Conservation (phyloP, 2,329 filamentous ascomycete species). For the Paraphoma sp. region DNA sequence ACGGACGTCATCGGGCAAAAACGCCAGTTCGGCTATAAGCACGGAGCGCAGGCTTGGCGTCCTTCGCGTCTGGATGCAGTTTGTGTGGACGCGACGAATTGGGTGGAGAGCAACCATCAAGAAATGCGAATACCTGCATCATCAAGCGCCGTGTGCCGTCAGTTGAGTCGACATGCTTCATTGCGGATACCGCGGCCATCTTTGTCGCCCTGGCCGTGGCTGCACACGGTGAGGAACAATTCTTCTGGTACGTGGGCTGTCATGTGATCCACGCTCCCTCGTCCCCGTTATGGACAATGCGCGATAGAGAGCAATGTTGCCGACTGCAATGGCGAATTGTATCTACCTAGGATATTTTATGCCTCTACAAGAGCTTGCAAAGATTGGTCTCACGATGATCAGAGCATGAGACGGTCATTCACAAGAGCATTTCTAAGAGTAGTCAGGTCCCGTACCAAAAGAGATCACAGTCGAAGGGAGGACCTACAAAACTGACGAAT, state of each 20-base stretch:
- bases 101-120: conserved; percentile 8
- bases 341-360: not conserved
- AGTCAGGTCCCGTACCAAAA: conserved; percentile 16
- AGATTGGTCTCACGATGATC: not conserved
- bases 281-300: too few relatives aligned
- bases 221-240: conserved; percentile 29
- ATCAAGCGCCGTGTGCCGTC: conserved; percentile 30
- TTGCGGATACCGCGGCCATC: conserved; percentile 12
- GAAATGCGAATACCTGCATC: conserved; percentile 32
- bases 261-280: conserved; percentile 32
- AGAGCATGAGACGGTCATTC: not conserved
- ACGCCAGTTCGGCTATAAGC: conserved; percentile 22
- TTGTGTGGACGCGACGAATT: conserved; percentile 17
- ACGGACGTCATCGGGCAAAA: conserved; percentile 35
- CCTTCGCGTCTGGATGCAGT: conserved; percentile 14
- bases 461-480: conserved; percentile 67
- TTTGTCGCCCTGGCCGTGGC: conserved; percentile 18
- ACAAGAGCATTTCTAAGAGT: conserved; percentile 19
- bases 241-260: conserved; percentile 42
- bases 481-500: conserved; percentile 73
- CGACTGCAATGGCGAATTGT: too few relatives aligned
- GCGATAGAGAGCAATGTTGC: too few relatives aligned
- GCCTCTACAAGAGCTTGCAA: not conserved
- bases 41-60: conserved; percentile 32
- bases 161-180: conserved; percentile 12